Base-by-base conservation (phyloP, 495 filamentous ascomycete genomes). In the Saxophila tyrrhenica region DNA sequence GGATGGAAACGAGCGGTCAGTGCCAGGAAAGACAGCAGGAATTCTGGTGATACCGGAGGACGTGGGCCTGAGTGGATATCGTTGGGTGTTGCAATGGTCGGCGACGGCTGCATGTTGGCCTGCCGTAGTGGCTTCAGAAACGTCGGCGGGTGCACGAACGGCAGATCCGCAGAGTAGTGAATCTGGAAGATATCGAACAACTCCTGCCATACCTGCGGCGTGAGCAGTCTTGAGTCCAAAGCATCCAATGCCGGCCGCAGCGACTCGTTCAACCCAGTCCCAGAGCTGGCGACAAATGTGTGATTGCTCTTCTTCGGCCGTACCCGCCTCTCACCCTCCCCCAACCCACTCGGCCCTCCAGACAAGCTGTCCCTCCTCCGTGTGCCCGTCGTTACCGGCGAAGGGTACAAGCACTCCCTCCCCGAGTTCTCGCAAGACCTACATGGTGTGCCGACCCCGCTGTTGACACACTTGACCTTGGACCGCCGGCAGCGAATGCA, bases 391-490 rank as follows among this genome's bases (percentile, higher is more conserved):
- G 78, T 72, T 9, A 79, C 76, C 10, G 85, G 82, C 15, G 77
- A 67, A 16, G 80, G 83, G 67, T 90, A 94, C 39, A 78, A 75
- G 66, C 88, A 94, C 51, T 87, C 80, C 63, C 87, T 78, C 43
- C 84, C 83, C 42, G 81, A 82, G 51, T 78, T 77, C 62, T 87
- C 77, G 65, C 88, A 94, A 5, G 83, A 83, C 54, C 84, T 81
- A 70, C 88, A 94, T 21, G 78, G 83, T 19, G 80, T 82, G 57
- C 79, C 76, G 51, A 82, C 80, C 49, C 86, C 86, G 62, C 73
- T 75, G 69, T 94, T 94, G 71, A 88, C 82, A 67, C 76, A 86
- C 72, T 89, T 91, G 67, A 89, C 84, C 66, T 91, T 91, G 67
- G 82, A 86, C 64, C 84, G 82, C 52, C 86, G 79, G 71, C 86